Evolutionary conservation across 768 basidiomycete species (phyloP), one percentile per base, ranked within the genome.

Genomic region (Russula foetens): DNA sequence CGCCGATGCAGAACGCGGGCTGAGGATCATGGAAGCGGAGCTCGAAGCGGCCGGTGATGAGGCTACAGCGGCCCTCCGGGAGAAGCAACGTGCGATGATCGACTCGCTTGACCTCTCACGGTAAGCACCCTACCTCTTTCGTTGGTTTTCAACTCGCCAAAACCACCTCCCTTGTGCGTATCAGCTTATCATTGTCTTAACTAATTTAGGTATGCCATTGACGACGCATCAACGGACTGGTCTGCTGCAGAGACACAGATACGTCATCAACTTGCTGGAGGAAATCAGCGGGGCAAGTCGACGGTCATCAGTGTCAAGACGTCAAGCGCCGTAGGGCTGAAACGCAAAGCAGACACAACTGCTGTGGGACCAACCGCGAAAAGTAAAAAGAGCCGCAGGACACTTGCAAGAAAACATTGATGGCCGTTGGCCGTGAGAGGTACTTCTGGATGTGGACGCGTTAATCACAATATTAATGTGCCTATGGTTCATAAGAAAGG

Each of bases 31-130:
- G 41, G 68, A 70, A 60, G 71, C 69, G 26, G 73, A 74, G 67
- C 69, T 74, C 28, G 64, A 65, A 60, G 85, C 86, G 62, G 93
- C 90, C 0, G 94, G 90, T 0, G 81, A 84, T 62, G 81, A 81
- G 63, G 86, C 81, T 52, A 77, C 86, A 47, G 73, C 69, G 50
- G 67, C 67, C 58, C 73, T 83, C 65, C 71, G 75, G 31, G 86
- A 88, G 74, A 82, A 87, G 71, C 94, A 98, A 73, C 79, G 87
- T 24, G 88, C 89, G 72, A 84, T 98, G 79, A 85, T 98, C 51
- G 85, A 92, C 65, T 82, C 90, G 23, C 79, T 99, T 31, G 93
- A 98, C 74, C 74, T 98, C 61, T 83, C 79, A 74, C 87, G 88
- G 93, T 98, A 70, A 81, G 91, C 79, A 48, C 21, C 17, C 43